phyloP scores from a whole-genome alignment of 176 grass and related monocot genomes.

The Saccharum officinarum region DNA sequence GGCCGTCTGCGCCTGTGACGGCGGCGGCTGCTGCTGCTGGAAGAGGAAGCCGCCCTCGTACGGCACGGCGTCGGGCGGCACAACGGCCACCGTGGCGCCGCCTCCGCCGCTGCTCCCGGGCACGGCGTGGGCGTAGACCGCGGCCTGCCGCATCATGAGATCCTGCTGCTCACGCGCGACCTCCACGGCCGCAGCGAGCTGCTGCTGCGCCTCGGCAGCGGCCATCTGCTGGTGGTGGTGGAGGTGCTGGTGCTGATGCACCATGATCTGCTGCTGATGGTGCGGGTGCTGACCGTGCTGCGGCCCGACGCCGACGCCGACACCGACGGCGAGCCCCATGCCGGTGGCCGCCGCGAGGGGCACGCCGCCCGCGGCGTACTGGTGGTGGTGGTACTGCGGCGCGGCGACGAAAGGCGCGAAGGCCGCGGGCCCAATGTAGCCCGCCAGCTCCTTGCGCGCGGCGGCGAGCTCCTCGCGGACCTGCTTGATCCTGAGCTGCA shows the following conservation, averaged over 20 bases:
- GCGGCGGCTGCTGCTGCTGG: conserved; percentile 19
- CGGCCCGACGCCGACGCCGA: background rate
- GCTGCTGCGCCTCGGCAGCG: conserved; percentile 44
- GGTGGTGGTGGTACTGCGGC: conserved; percentile 1
- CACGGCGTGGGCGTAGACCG: conserved; percentile 17
- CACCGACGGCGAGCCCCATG: conserved; percentile 28
- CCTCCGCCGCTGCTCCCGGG: background rate
- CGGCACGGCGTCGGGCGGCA: conserved; percentile 8
- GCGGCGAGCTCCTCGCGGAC: conserved; percentile 42
- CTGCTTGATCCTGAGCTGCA: conserved; percentile 71
- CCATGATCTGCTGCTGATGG: conserved; percentile 47
- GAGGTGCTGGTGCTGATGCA: background rate
- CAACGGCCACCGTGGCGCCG: conserved; percentile 36
- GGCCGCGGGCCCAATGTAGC: conserved; percentile 56
- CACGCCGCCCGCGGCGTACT: background rate
- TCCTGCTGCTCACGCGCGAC: conserved; percentile 50
- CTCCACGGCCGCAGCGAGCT: conserved; percentile 34
- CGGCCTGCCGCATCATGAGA: conserved; percentile 34
- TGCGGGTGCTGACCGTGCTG: background rate
- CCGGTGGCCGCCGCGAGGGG: background rate
- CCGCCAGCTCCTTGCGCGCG: conserved; percentile 77
- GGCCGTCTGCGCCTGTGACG: conserved; percentile 17
- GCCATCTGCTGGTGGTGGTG: conserved; percentile 46
- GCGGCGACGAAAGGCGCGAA: conserved; percentile 36
- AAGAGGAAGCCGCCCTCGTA: conserved; percentile 42